Evolutionary conservation across 768 basidiomycete species (phyloP).

Genomic region (Panellus pusillus): DNA sequence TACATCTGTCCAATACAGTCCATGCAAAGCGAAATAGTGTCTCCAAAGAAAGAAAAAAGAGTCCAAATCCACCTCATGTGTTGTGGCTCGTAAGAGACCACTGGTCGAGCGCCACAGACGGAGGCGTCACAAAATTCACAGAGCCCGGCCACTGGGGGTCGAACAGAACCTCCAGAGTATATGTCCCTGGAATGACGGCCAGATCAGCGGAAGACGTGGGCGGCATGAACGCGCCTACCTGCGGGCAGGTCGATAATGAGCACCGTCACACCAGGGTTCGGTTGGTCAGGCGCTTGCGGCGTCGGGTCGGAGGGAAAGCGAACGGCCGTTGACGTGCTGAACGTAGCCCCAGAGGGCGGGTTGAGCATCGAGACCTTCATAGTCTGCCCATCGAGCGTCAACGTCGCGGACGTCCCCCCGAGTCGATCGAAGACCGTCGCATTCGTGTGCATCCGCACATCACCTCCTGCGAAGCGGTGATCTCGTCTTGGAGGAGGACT

Average conservation of each 20-base stretch:
- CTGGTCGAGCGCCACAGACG: constrained; percentile 62
- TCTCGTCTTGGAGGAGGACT: constrained; percentile 92
- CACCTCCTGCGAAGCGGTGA: constrained; percentile 57
- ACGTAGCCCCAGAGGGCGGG: constrained; percentile 62
- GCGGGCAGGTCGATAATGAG: constrained; percentile 69
- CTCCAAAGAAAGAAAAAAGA: too few species aligned
- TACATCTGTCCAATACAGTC: too few species aligned
- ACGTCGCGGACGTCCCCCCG: constrained; percentile 66
- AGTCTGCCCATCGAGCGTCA: constrained; percentile 70
- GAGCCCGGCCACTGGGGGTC: constrained; percentile 87
- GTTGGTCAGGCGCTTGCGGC: constrained; percentile 65
- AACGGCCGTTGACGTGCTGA: constrained; percentile 54
- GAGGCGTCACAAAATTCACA: constrained; percentile 63
- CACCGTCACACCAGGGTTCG: constrained; percentile 79
- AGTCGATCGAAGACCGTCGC: constrained; percentile 58
- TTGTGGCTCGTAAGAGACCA: constrained; percentile 86
- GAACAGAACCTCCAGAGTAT: constrained; percentile 83
- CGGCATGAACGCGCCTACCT: constrained; percentile 35
- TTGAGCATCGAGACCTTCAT: constrained; percentile 68
- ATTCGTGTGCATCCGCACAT: constrained; percentile 96
- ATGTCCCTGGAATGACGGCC: constrained; percentile 28
- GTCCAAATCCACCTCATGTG: too few species aligned
- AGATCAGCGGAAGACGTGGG: neutral
- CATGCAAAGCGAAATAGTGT: too few species aligned
- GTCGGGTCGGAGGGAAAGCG: constrained; percentile 62